Evolutionary conservation across 345 rosid genomes (phyloP), one percentile per base, ranked within the genome.

Genomic region (Corchorus olitorius): DNA sequence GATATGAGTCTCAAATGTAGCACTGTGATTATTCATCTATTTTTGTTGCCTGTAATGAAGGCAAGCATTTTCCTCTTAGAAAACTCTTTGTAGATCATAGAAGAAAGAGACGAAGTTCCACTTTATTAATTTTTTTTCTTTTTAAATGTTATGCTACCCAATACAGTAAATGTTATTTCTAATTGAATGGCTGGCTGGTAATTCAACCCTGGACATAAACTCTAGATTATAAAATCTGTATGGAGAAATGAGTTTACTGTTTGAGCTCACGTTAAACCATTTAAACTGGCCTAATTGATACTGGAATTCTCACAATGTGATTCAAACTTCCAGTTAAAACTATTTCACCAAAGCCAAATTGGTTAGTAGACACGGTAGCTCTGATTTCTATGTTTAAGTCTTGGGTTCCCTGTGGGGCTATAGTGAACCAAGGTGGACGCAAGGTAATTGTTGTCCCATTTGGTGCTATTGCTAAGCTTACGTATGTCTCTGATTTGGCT

Each of bases 261-360:
- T 9, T 43, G 34, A 54, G 37, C n/a, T 5, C 35, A 7, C 43
- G 0, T 73, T 19, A 77, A 68, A 45, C 70, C 39, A 67, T 6
- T 0, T 82, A 75, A 67, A 87, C 70, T 5, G 91, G 80, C 78
- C 80, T 79, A 73, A 89, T 82, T 3, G 94, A 79, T 52, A 90
- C 67, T 2, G 98, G 94, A 55, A 91, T 84, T 77, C 94, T 84
- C 33, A 88, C 78, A 76, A 87, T 89, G 78, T 94, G 98, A 80
- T 88, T 82, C 75, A 86, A 79, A 73, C 92, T 89, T 74, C 99
- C 97, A 9, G 87, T 87, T 19, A 89, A 76, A 77, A 91, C 84
- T 66, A 95, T 80, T 81, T 90, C 91, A 43, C 98, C 96, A 46
- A 93, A 91, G 77, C 91, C 79, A 79, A 88, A 92, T 20, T 80